These are phyloP conservation scores for Yamadazyma akitaensis DNA, from an alignment of 805 yeast genomes.

Conservation along the genomic window DNA sequence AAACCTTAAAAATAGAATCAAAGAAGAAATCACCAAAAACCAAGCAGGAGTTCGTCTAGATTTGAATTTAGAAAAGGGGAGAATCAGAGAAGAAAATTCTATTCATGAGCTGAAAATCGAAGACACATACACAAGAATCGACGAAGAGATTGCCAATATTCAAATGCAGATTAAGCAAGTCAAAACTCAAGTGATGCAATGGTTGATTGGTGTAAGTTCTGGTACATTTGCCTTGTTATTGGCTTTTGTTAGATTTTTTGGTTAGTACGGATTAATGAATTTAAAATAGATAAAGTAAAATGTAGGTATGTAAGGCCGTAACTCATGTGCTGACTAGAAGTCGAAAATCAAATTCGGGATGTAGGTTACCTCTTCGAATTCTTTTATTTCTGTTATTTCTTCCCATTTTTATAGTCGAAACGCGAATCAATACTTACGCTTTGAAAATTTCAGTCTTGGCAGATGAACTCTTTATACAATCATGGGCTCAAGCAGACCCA, in stretches of 20 bases:
- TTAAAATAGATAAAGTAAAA: background rate
- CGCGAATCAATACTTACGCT: background rate
- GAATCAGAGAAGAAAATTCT: constrained; percentile 91
- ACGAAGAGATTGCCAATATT: constrained; percentile 92
- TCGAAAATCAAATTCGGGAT: too few relatives aligned
- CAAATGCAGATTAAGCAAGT: constrained; percentile 93
- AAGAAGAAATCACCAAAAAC: constrained; percentile 88
- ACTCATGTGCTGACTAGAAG: background rate
- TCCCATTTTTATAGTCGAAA: too few relatives aligned
- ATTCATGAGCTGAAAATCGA: constrained; percentile 90
- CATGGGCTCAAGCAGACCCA: constrained; percentile 87
- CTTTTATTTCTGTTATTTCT: background rate
- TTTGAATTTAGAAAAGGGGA: constrained; percentile 87
- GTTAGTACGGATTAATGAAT: constrained; percentile 29
- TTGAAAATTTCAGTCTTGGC: background rate
- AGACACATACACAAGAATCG: constrained; percentile 92
- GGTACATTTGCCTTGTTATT: constrained; percentile 94
- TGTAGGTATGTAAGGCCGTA: background rate
- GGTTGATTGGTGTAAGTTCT: constrained; percentile 97
- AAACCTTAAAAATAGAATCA: constrained; percentile 75
- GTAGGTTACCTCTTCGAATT: too few relatives aligned
- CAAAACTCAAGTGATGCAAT: constrained; percentile 95
- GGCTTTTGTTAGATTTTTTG: constrained; percentile 83
- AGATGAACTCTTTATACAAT: constrained; percentile 78
- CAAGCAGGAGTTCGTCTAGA: constrained; percentile 90